Base-by-base conservation (phyloP, 257 asterid species). In the Forsythia viridissima region DNA sequence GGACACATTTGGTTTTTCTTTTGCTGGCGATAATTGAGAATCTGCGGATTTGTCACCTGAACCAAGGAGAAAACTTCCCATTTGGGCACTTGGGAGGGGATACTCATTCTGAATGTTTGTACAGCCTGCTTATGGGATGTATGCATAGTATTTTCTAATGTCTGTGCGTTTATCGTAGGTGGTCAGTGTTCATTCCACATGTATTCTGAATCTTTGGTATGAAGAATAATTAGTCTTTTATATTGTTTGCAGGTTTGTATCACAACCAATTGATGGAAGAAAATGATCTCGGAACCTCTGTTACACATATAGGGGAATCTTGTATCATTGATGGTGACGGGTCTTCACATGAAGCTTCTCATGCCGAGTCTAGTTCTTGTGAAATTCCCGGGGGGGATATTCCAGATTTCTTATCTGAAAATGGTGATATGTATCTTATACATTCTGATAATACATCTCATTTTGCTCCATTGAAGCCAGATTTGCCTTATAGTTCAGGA, bases 311-410 rank as follows among this genome's bases (percentile, higher is more conserved):
- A 57, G 88, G 81, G 81, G 90, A 83, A 72, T 43, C 81, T 46
- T 81, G 88, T 66, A 41, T 72, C 74, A 74, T 79, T 61, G 85
- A 84, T 80, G 76, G 80, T 51, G 88, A 80, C 24, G 76, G 59
- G 81, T 79, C 83, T 74, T 77, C 86, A 20, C 79, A 73, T 77
- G 84, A 84, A 21, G 82, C 79, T 52, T 75, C 76, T 71, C 76
- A 79, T 78, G 73, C 86, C 4, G 85, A 74, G 80, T 74, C 84
- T 77, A 78, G 87, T 84, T 87, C 84, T 65, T 78, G 80, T 65
- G 89, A 86, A 73, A 75, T 72, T 85, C 44, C 71, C 77, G 82
- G 76, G 34, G 73, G 66, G 4, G 85, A 82, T 36, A 12, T 57
- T 75, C 77, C 83, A 57, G 84, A 81, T 72, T 44, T 63, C 66